These are phyloP conservation scores for Mycena rebaudengoi DNA, from an alignment of 768 basidiomycete genomes.

Conservation along the genomic window DNA sequence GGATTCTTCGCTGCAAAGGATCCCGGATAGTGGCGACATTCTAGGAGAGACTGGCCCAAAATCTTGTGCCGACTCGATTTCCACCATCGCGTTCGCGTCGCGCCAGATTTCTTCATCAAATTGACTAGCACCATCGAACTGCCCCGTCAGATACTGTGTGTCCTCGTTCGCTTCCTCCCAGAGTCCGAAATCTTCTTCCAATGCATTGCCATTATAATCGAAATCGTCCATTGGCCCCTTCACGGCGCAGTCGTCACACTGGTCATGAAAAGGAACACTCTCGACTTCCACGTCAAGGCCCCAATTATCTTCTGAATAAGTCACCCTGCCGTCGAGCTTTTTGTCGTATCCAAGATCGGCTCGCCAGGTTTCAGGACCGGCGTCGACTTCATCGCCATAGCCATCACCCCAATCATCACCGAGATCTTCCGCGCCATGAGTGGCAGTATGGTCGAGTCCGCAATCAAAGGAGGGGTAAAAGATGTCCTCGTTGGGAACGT, in stretches of 20 bases:
- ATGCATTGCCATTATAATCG: not conserved
- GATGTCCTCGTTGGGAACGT: not conserved
- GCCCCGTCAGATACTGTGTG: not conserved
- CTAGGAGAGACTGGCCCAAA: not conserved
- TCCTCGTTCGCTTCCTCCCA: constrained; percentile 4
- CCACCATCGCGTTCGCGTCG: not conserved
- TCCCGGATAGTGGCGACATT: no score
- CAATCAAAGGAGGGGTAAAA: no score
- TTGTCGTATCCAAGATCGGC: constrained; percentile 2
- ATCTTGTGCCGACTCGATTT: not conserved
- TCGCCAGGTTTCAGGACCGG: not conserved
- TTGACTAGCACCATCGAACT: not conserved
- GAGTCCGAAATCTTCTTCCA: not conserved
- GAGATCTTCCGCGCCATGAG: not conserved
- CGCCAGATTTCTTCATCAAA: not conserved
- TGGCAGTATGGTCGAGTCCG: no score
- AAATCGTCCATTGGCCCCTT: not conserved
- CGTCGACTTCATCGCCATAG: constrained; percentile 16
- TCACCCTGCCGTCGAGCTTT: not conserved
- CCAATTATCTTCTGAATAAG: not conserved
- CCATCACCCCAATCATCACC: constrained; percentile 2
- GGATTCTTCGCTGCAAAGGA: no score
- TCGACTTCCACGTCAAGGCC: not conserved
- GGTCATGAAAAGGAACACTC: not conserved
- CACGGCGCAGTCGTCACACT: not conserved